phyloP scores from a whole-genome alignment of 306 rosid species.

The Fagus crenata region DNA sequence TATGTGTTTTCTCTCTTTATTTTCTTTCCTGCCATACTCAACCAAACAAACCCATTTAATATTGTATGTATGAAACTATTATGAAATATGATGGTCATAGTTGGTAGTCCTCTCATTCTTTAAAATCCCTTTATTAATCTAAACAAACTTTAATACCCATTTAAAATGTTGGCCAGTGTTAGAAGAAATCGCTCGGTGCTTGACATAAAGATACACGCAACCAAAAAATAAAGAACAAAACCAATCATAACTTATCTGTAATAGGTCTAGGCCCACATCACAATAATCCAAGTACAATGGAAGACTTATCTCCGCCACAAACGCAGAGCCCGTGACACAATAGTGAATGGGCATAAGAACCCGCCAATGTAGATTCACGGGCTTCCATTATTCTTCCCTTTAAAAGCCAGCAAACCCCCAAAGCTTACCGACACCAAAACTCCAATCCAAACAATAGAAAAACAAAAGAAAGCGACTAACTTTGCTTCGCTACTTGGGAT shows the following conservation, averaged over 20 bases:
- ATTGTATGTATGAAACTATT: too few relatives aligned
- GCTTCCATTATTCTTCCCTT: neutral
- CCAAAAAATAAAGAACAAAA: neutral
- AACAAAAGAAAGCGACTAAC: neutral
- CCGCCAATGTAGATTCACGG: constrained; percentile 5
- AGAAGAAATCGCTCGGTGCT: too few relatives aligned
- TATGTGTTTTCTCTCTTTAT: too few relatives aligned
- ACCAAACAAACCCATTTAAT: too few relatives aligned
- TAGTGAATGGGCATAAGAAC: neutral
- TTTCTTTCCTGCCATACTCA: too few relatives aligned
- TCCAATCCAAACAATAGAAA: neutral
- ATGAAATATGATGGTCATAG: too few relatives aligned
- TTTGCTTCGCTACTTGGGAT: neutral
- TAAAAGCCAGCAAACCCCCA: neutral
- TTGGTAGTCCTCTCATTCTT: too few relatives aligned
- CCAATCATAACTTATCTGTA: neutral
- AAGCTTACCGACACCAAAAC: neutral
- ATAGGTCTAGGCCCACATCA: neutral
- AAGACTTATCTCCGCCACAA: neutral
- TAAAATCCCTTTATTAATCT: too few relatives aligned
- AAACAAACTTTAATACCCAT: too few relatives aligned
- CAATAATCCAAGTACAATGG: neutral
- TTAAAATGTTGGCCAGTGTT: too few relatives aligned
- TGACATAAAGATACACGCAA: too few relatives aligned
- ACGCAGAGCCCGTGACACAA: constrained; percentile 16